Evolutionary conservation across 179 eudicot species (phyloP), one percentile per base, ranked within the genome.

Genomic region (Silene vulgaris): DNA sequence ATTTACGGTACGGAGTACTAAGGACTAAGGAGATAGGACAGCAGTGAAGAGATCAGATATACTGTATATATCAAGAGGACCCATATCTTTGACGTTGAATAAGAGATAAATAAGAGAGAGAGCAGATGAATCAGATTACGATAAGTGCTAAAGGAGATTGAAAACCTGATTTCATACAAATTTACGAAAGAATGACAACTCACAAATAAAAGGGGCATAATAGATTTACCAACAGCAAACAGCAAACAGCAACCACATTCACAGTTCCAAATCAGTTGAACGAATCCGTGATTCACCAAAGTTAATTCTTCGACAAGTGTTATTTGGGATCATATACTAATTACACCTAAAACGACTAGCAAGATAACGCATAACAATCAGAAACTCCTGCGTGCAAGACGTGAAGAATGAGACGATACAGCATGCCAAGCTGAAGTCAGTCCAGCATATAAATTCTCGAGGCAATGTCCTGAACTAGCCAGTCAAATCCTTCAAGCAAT

Each of bases 381-480:
- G 21, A 35, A 37, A 57, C 17, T 67, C 74, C 45, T 37, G 7
- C 57, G 45, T 56, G 69, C 23, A 37, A 32, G n/a, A 11, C 54
- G 50, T 19, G 9, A 23, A 61, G 4, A 20, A 26, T 54, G 4
- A 35, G 17, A 21, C 28, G 29, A 17, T 45, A 63, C 48, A 13
- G 59, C 59, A 52, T 13, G 59, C 0, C 5, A 52, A 52, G 59
- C 73, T 29, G 72, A 29, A 23, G 77, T 80, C 84, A 95, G 78
- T 92, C 99, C 32, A 95, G 99, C 87, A 92, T 79, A 80, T 95
- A 95, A 62, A 95, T 92, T 71, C 99, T 86, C 7, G 97, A 95
- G 74, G 99, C 99, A 66, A 95, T 86, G 80, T 95, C 99, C 75
- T 95, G 99, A 79, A 95, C 97, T 86, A 92, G 79, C 97, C 99